Evolutionary conservation across 1,284 basidiomycete species (phyloP), one percentile per base, ranked within the genome.

Genomic region (Ustilago tritici): DNA sequence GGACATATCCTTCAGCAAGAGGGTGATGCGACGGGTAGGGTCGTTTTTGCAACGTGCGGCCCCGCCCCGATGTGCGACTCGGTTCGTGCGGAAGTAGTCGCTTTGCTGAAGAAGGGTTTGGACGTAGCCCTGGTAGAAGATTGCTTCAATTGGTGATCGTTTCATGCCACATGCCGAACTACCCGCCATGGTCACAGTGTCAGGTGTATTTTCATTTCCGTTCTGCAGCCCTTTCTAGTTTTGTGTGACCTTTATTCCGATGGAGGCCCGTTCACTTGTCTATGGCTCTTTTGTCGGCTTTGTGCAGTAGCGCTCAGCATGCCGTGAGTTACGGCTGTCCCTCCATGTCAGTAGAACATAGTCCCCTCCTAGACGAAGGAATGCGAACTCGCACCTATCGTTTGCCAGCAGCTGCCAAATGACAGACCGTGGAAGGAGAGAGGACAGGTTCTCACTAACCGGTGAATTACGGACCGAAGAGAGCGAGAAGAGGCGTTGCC

Each of bases 141-240:
- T 47, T 70, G 67, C 56, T 75, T 75, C 46, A 69, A 62, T 5
- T 74, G 71, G 71, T 74, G 32, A 59, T 46, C 43, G 14, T 15
- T 17, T 7, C n/a, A 6, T 11, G 11, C 14, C 5, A 17, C 15
- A 10, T 40, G 11, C 38, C 38, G 15, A 11, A 17, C 11, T 40
- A 4, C 4, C 15, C 15, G 11, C 15, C 15, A 2, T 10, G 38
- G 15, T 40, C 38, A 17, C 38, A 40, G 23, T 19, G n/a, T 46
- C 36, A 38, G 36, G 2, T 38, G 36, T 46, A 46, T 19, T 19
- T 46, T 19, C 11, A 19, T 3, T 46, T 46, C n/a, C n/a, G n/a
- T 4, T 46, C 36, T 28, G 23, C 23, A 28, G 3, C 23, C 23
- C 23, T 28, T 28, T 28, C 23, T 28, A 28, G 23, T 28, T 28